phyloP scores from a whole-genome alignment of 2,329 filamentous ascomycete species.

The Ascocoryne sarcoides region DNA sequence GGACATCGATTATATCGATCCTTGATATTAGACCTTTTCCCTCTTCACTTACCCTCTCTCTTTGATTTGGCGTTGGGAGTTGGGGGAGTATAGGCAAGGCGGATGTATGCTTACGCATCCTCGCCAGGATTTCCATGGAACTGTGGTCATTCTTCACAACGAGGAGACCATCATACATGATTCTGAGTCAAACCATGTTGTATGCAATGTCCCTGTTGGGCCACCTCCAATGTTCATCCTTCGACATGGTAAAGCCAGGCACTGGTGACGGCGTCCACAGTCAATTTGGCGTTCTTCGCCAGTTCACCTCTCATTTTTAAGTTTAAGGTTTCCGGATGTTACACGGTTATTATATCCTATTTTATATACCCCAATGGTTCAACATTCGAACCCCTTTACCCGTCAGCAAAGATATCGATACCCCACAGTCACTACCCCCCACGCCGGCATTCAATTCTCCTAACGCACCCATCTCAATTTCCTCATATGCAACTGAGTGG shows the following conservation, averaged over 20 bases:
- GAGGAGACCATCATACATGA: constrained; percentile 11
- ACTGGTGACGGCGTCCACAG: constrained; percentile 12
- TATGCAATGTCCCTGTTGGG: constrained; percentile 11
- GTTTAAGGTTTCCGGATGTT: constrained; percentile 17
- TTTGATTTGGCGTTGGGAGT: constrained; percentile 4
- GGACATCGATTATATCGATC: constrained; percentile 28
- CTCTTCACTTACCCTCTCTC: constrained; percentile 1
- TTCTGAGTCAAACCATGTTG: constrained; percentile 7
- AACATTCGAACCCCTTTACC: constrained; percentile 14
- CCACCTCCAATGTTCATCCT: constrained; percentile 15
- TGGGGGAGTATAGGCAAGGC: too few species aligned
- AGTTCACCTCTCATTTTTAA: constrained; percentile 15
- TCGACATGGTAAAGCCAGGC: constrained; percentile 14
- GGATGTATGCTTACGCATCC: constrained; percentile 24
- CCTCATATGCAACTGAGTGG: constrained; percentile 14
- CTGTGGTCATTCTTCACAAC: constrained; percentile 18
- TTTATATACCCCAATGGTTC: constrained; percentile 13
- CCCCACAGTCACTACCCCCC: constrained; percentile 22
- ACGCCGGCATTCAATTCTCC: constrained; percentile 10
- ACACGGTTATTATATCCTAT: constrained; percentile 9
- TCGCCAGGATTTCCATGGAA: constrained; percentile 18
- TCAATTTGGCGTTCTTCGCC: constrained; percentile 11
- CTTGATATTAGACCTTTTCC: constrained; percentile 15
- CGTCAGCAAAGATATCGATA: constrained; percentile 8
- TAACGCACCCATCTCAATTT: constrained; percentile 1